Evolutionary conservation across 805 yeast genomes (phyloP).

Genomic region (Candida chilensis): DNA sequence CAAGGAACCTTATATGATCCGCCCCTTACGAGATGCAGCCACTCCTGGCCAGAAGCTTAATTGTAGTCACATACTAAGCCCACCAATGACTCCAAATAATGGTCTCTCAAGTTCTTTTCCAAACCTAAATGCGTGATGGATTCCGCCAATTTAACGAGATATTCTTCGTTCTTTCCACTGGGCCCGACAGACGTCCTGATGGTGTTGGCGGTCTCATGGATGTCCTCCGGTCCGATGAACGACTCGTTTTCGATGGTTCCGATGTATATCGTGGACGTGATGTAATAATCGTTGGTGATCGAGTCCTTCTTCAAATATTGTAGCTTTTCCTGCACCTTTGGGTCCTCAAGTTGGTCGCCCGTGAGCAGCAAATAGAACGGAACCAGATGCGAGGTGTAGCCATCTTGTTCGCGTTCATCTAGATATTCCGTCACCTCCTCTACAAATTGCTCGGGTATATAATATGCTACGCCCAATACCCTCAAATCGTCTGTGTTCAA

Average conservation of each 20-base stretch:
- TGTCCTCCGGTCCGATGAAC: conserved; percentile 74
- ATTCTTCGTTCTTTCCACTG: conserved; percentile 74
- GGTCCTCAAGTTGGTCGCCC: conserved; percentile 7
- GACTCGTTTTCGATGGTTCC: conserved; percentile 78
- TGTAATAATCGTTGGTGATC: conserved; percentile 25
- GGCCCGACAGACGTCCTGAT: conserved; percentile 61
- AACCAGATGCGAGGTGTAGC: conserved; percentile 64
- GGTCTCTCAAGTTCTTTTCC: conserved; percentile 12
- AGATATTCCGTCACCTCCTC: conserved; percentile 55
- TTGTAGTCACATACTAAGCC: conserved; percentile 5
- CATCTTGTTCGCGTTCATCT: conserved; percentile 83
- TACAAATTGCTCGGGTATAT: conserved; percentile 59
- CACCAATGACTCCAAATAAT: conserved; percentile 23
- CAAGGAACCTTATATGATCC: no score
- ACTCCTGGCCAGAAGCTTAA: no score
- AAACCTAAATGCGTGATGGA: conserved; percentile 25
- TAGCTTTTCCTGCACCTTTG: conserved; percentile 10
- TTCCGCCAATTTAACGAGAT: conserved; percentile 43
- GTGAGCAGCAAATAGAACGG: conserved; percentile 43
- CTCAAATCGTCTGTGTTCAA: conserved; percentile 32
- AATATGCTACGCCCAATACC: conserved; percentile 81
- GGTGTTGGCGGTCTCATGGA: conserved; percentile 47
- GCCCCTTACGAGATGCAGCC: no score
- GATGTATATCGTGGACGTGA: conserved; percentile 63
- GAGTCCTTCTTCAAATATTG: conserved; percentile 15